A percentile compares a stretch with the other conserved stretches of the same genome.
Evolutionary conservation across 345 rosid species (phyloP).

Genomic region (Euphorbia peplus): DNA sequence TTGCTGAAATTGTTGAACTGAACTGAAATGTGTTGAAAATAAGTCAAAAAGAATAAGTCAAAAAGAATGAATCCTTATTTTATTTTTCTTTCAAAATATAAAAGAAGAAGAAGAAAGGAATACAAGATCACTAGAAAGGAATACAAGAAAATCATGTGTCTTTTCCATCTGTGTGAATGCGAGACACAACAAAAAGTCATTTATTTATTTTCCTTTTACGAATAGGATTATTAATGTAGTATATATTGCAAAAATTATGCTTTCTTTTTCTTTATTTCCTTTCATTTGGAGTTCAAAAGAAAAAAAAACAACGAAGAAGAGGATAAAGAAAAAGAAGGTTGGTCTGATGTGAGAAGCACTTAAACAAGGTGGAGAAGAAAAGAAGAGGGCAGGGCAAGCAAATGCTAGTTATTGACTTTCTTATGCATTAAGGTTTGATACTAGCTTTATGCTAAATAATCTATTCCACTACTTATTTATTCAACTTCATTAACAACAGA

Average conservation of each 20-base stretch:
- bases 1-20: too few relatives aligned
- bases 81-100: too few relatives aligned
- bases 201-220: too few relatives aligned
- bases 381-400: too few relatives aligned
- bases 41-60: too few relatives aligned
- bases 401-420: background rate
- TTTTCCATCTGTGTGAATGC: too few relatives aligned
- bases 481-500: background rate
- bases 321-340: background rate
- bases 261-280: background rate
- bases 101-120: too few relatives aligned
- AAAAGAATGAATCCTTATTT: too few relatives aligned
- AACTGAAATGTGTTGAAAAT: too few relatives aligned
- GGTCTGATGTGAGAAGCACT: background rate
- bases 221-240: background rate
- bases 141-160: too few relatives aligned
- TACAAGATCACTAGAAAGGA: too few relatives aligned
- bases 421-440: slow-evolving; percentile 26
- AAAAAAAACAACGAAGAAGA: background rate
- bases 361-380: background rate
- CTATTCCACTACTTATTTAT: background rate
- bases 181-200: too few relatives aligned
- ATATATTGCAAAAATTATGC: background rate
- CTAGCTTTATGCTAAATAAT: slow-evolving; percentile 1
- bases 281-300: background rate